These are phyloP conservation scores for Colletotrichum camelliae DNA, from an alignment of 2,329 filamentous ascomycete species.

Conservation along the genomic window DNA sequence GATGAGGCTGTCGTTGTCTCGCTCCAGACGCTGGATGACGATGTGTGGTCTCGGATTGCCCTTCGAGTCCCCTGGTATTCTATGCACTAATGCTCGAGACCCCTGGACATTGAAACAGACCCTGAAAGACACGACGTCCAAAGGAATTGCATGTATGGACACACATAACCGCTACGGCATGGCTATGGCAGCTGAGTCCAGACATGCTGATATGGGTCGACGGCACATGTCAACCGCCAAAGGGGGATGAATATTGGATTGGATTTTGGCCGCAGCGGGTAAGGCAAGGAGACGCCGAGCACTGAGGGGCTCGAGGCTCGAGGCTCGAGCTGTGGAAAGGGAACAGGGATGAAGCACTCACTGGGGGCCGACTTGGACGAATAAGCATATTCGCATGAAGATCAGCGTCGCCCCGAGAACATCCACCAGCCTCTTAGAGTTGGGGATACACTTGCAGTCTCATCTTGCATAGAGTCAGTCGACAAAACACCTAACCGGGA, in stretches of 20 bases:
- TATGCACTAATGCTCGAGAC: not conserved
- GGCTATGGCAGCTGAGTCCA: not conserved
- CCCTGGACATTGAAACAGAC: not conserved
- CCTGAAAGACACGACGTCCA: not conserved
- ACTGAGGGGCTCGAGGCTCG: not conserved
- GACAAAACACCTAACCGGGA: not conserved
- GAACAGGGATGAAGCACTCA: not conserved
- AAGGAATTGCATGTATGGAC: not conserved
- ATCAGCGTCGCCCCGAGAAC: not conserved
- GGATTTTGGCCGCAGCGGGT: not conserved
- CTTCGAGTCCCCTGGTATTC: not conserved
- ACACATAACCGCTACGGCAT: not conserved
- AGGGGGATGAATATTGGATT: not conserved
- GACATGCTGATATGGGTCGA: not conserved
- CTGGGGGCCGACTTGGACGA: not conserved
- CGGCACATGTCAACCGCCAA: not conserved
- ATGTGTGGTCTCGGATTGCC: not conserved
- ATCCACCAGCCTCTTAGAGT: not conserved
- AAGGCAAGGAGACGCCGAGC: not conserved
- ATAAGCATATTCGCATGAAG: conserved; percentile 4
- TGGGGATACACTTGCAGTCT: not conserved
- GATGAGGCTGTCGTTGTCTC: not conserved
- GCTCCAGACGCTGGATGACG: not conserved
- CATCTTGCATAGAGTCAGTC: not conserved
- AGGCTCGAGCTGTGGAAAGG: not conserved